Evolutionary conservation across 768 basidiomycete species (phyloP).

Genomic region (Leucocoprinus leucothites): DNA sequence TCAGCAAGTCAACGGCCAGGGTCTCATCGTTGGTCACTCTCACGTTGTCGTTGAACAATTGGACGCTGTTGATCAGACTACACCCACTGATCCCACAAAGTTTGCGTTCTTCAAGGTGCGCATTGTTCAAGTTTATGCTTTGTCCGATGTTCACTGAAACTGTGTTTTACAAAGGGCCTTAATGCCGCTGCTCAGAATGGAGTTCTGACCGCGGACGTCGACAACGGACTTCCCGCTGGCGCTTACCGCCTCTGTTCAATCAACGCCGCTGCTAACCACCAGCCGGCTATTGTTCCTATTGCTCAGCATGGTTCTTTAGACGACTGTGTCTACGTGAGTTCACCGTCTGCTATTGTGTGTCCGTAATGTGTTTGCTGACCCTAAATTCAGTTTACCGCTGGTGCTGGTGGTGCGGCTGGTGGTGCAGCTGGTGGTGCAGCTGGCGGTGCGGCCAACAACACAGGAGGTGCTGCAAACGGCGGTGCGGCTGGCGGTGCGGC

Average conservation of each 20-base stretch:
- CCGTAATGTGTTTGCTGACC: too few species aligned
- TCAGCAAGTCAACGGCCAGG: slow-evolving; percentile 40
- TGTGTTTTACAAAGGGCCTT: too few species aligned
- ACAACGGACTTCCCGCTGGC: slow-evolving; percentile 53
- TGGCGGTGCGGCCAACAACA: too few species aligned
- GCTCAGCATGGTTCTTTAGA: slow-evolving; percentile 51
- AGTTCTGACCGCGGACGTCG: slow-evolving; percentile 40
- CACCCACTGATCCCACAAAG: slow-evolving; percentile 41
- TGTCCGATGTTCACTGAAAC: too few species aligned
- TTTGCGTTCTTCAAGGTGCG: slow-evolving; percentile 75
- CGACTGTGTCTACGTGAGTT: slow-evolving; percentile 43
- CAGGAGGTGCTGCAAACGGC: too few species aligned
- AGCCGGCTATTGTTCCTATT: slow-evolving; percentile 42
- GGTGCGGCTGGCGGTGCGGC: too few species aligned
- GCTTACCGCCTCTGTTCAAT: slow-evolving; percentile 56
- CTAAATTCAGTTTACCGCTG: too few species aligned
- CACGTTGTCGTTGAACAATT: slow-evolving; percentile 55
- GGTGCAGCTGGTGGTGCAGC: too few species aligned
- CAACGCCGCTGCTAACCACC: slow-evolving; percentile 47
- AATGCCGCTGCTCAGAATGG: slow-evolving; percentile 49
- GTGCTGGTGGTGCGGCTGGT: too few species aligned
- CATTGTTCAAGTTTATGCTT: too few species aligned
- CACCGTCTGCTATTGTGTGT: too few species aligned
- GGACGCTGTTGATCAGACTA: slow-evolving; percentile 36
- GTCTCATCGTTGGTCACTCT: slow-evolving; percentile 48